These are phyloP conservation scores for Boeremia lycopersici DNA, from an alignment of 2,329 filamentous ascomycete species.

Conservation along the genomic window DNA sequence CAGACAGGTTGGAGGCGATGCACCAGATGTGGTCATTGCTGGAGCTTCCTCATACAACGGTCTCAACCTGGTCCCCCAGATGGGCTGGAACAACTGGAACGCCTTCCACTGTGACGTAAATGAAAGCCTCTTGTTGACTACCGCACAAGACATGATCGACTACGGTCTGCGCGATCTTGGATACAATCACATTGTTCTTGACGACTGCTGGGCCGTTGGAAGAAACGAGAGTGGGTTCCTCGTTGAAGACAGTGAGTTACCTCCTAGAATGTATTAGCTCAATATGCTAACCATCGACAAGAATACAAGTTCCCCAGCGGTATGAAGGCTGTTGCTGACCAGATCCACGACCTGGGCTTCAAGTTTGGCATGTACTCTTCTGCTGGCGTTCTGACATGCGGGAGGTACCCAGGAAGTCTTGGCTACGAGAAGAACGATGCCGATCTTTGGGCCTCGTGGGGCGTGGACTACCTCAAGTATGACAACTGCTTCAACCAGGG, in stretches of 20 bases:
- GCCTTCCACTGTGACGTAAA: conserved; percentile 54
- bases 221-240: conserved; percentile 51
- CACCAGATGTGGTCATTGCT: conserved; percentile 8
- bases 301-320: conserved; percentile 50
- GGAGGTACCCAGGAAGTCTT: conserved; percentile 51
- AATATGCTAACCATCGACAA: conserved; percentile 3
- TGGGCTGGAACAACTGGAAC: conserved; percentile 48
- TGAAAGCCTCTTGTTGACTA: conserved; percentile 54
- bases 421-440: conserved; percentile 61
- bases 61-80: conserved; percentile 45
- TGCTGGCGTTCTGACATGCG: conserved; percentile 53
- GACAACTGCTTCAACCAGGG: conserved; percentile 64
- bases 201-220: conserved; percentile 60
- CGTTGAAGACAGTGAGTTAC: conserved; percentile 39
- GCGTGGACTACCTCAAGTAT: conserved; percentile 56
- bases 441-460: conserved; percentile 58
- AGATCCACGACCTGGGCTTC: conserved; percentile 56
- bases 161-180: conserved; percentile 56
- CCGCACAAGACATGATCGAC: conserved; percentile 53
- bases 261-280: background rate
- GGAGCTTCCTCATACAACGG: conserved; percentile 41
- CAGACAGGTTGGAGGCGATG: conserved; percentile 12
- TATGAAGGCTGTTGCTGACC: conserved; percentile 55
- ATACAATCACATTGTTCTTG: conserved; percentile 59
- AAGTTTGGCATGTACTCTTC: conserved; percentile 61